Percentiles rank a stretch among this genome's conserved stretches.
Conservation (phyloP, 1,139 yeast species). For the Saccharomycopsis phalli region DNA sequence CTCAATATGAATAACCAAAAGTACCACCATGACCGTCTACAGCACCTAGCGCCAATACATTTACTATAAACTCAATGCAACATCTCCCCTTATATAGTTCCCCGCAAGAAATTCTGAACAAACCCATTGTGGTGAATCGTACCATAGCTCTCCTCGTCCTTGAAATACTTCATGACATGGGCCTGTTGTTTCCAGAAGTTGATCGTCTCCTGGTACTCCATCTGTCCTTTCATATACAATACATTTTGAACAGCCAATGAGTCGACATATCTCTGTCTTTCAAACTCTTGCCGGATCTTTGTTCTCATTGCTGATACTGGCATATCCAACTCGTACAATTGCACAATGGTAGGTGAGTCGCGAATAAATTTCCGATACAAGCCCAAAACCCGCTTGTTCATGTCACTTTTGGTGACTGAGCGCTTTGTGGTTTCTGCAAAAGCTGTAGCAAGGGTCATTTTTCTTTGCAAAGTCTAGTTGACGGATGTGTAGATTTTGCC, state of each 20-base stretch:
- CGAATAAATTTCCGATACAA: constrained; percentile 68
- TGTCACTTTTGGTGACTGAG: constrained; percentile 52
- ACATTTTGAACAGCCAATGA: constrained; percentile 61
- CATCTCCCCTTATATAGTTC: constrained; percentile 26
- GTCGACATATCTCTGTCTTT: constrained; percentile 67
- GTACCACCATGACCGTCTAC: too few relatives aligned
- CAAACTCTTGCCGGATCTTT: constrained; percentile 82
- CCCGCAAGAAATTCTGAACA: constrained; percentile 67
- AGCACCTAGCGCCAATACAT: too few relatives aligned
- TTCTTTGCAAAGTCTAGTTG: background rate
- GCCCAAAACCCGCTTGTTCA: constrained; percentile 55
- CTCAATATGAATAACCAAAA: too few relatives aligned
- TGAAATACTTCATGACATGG: constrained; percentile 77
- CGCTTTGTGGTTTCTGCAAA: constrained; percentile 77
- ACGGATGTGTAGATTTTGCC: background rate
- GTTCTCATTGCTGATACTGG: constrained; percentile 79
- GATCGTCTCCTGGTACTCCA: constrained; percentile 83
- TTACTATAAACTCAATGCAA: too few relatives aligned
- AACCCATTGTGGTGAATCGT: constrained; percentile 45
- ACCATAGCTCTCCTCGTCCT: constrained; percentile 49
- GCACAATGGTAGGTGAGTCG: constrained; percentile 53
- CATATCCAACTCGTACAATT: constrained; percentile 70
- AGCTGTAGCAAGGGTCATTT: constrained; percentile 63
- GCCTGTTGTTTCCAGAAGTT: constrained; percentile 91
- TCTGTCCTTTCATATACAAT: constrained; percentile 72